phyloP scores from a whole-genome alignment of 306 rosid genomes.

The Adenanthera pavonina region DNA sequence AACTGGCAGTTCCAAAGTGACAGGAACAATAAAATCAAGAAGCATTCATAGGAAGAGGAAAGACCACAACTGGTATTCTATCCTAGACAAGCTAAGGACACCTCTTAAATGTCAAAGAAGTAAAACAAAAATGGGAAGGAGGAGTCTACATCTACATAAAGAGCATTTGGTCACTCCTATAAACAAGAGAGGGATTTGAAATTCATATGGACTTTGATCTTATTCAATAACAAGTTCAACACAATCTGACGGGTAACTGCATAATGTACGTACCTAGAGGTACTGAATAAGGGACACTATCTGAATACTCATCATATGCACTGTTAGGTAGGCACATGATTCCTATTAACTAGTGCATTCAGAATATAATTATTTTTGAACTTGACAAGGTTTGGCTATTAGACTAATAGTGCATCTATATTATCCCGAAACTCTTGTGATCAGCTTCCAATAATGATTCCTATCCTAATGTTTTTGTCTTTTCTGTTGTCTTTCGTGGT shows the following conservation, averaged over 20 bases:
- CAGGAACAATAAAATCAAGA: background rate
- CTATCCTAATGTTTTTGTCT: background rate
- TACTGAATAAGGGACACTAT: background rate
- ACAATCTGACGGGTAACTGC: background rate
- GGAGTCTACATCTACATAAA: background rate
- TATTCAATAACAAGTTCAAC: background rate
- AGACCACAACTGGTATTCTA: background rate
- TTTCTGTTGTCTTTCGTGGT: background rate
- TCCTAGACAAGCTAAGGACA: conserved; percentile 5
- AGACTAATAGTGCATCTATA: background rate
- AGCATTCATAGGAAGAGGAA: background rate
- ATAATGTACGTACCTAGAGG: background rate
- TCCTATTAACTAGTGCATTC: background rate
- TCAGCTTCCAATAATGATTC: background rate
- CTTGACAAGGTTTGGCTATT: background rate
- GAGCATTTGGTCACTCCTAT: background rate
- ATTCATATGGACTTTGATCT: background rate
- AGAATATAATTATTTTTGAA: background rate
- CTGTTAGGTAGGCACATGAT: background rate
- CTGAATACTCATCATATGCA: background rate
- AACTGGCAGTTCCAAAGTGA: background rate
- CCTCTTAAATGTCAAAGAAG: conserved; percentile 5
- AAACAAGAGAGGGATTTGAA: background rate
- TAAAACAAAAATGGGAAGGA: conserved; percentile 18
- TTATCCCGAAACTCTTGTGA: background rate